Conservation (phyloP, 306 rosid genomes). For the Lagenaria siceraria region DNA sequence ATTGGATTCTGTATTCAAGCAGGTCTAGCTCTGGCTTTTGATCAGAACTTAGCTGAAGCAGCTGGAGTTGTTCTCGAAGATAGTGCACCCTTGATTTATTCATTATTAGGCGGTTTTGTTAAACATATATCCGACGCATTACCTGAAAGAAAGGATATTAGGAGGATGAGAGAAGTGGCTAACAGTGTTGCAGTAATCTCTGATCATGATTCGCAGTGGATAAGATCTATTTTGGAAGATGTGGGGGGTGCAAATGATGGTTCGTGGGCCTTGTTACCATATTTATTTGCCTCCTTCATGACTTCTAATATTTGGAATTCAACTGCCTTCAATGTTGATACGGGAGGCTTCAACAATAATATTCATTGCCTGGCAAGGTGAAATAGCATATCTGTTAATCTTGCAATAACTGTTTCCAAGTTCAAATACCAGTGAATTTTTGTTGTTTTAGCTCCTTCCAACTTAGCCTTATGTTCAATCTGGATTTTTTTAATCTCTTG, state of each 20-base stretch:
- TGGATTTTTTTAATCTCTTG: neutral
- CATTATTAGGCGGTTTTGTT: slow-evolving; percentile 64
- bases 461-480: neutral
- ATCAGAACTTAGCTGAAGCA: slow-evolving; percentile 73
- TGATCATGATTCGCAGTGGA: slow-evolving; percentile 86
- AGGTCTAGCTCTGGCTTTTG: slow-evolving; percentile 84
- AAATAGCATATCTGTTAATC: slow-evolving; percentile 14
- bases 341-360: slow-evolving; percentile 89
- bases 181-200: slow-evolving; percentile 54
- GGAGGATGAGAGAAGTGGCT: slow-evolving; percentile 73
- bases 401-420: neutral
- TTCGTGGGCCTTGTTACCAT: slow-evolving; percentile 92
- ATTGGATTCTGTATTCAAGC: slow-evolving; percentile 87
- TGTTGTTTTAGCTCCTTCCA: neutral
- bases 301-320: slow-evolving; percentile 81
- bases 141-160: slow-evolving; percentile 73
- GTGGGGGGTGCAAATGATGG: slow-evolving; percentile 94
- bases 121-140: slow-evolving; percentile 74
- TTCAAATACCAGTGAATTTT: neutral
- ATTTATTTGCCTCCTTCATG: slow-evolving; percentile 90
- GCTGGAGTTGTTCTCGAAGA: slow-evolving; percentile 79
- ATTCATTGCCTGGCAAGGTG: slow-evolving; percentile 93
- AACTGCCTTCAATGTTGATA: slow-evolving; percentile 90
- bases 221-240: slow-evolving; percentile 82
- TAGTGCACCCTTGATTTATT: slow-evolving; percentile 77